These are phyloP conservation scores for Akanthomyces muscarius DNA, from an alignment of 2,329 filamentous ascomycete genomes.

Conservation along the genomic window DNA sequence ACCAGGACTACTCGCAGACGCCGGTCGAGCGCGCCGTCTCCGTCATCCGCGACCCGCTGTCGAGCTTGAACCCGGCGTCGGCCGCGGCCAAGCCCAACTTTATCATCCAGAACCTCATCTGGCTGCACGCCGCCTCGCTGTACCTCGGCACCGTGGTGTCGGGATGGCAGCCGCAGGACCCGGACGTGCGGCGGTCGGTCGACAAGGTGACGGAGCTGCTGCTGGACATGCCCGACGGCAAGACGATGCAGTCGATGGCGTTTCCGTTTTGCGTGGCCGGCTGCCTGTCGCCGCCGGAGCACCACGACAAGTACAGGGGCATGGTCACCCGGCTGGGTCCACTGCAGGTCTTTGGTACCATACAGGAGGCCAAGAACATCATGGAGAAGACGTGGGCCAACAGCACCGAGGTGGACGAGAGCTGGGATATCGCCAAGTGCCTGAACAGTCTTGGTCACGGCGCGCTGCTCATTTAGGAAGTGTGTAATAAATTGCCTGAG, in stretches of 20 bases:
- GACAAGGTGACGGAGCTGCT: conserved; percentile 34
- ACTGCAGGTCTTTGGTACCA: conserved; percentile 42
- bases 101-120: conserved; percentile 36
- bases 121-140: conserved; percentile 45
- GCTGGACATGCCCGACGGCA: conserved; percentile 27
- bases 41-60: conserved; percentile 22
- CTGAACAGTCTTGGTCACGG: conserved; percentile 38
- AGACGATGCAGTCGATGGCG: conserved; percentile 34
- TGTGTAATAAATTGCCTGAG: too few species aligned
- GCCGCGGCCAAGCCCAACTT: conserved; percentile 23
- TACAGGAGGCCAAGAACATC: conserved; percentile 39
- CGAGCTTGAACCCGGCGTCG: conserved; percentile 23
- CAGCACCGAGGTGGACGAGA: conserved; percentile 36
- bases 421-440: conserved; percentile 43
- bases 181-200: conserved; percentile 37
- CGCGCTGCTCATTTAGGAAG: conserved; percentile 34
- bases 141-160: conserved; percentile 47
- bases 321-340: conserved; percentile 40
- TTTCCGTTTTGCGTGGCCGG: conserved; percentile 42
- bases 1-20: conserved; percentile 15
- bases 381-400: conserved; percentile 46
- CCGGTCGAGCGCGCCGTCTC: conserved; percentile 4
- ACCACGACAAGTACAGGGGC: conserved; percentile 40
- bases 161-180: conserved; percentile 47
- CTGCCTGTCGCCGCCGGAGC: conserved; percentile 35